Evolutionary conservation across 2,329 filamentous ascomycete genomes (phyloP).

Genomic region (Colletotrichum sidae): DNA sequence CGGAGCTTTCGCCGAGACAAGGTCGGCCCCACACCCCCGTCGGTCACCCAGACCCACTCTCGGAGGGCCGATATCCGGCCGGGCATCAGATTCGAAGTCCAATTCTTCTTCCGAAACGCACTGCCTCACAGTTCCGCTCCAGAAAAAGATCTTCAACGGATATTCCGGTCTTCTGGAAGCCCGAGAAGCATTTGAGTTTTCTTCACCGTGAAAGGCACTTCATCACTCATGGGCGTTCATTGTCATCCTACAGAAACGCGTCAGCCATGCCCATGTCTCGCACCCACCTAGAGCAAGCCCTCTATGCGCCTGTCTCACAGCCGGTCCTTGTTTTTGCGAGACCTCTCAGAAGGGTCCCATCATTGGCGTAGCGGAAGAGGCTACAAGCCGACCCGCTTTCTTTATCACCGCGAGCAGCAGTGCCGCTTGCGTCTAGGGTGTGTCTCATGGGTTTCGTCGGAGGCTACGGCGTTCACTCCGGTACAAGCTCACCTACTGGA

Average conservation of each 20-base stretch:
- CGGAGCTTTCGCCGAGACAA: conserved; percentile 13
- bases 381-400: not conserved
- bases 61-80: not conserved
- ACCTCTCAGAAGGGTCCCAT: not conserved
- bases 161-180: not conserved
- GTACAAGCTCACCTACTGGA: not conserved
- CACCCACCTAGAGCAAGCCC: conserved; percentile 12
- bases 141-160: not conserved
- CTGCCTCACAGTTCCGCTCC: not conserved
- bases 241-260: conserved; percentile 3
- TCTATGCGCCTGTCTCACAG: conserved; percentile 25
- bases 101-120: not conserved
- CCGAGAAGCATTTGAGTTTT: not conserved
- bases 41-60: not conserved
- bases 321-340: conserved; percentile 6
- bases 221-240: not conserved
- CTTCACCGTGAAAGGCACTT: not conserved
- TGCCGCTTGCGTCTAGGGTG: conserved; percentile 14
- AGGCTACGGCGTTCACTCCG: not conserved
- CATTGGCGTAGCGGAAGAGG: conserved; percentile 5
- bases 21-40: conserved; percentile 3
- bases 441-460: not conserved
- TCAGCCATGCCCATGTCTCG: conserved; percentile 25
- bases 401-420: conserved; percentile 7
- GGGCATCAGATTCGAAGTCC: too few relatives aligned